phyloP scores from a whole-genome alignment of 768 basidiomycete genomes.

The Clavulina sp. region DNA sequence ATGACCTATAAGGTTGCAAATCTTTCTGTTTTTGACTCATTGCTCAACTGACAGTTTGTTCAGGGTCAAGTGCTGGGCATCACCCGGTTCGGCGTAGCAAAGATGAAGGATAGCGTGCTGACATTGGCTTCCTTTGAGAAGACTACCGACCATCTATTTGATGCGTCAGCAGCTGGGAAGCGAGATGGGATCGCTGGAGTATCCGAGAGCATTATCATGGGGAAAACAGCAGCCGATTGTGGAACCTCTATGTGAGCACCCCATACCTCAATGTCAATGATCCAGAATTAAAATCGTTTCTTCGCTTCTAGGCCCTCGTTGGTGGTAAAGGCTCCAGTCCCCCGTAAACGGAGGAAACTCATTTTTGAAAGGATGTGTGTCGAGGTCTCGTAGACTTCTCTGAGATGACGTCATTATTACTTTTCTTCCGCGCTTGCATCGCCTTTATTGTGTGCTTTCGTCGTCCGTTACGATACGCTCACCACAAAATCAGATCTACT shows the following conservation, averaged over 20 bases:
- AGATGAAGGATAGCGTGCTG: slow-evolving; percentile 98
- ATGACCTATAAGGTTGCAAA: slow-evolving; percentile 82
- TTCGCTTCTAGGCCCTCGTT: neutral
- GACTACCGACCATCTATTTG: slow-evolving; percentile 97
- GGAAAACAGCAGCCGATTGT: slow-evolving; percentile 83
- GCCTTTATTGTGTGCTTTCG: too few species aligned
- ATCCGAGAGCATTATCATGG: slow-evolving; percentile 99
- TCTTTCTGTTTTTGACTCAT: neutral
- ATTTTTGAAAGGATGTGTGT: neutral
- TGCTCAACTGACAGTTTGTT: neutral
- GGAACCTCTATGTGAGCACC: slow-evolving; percentile 83
- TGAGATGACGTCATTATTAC: neutral
- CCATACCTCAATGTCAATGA: too few species aligned
- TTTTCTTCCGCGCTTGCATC: too few species aligned
- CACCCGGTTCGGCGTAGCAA: slow-evolving; percentile 95
- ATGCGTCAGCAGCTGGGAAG: slow-evolving; percentile 92
- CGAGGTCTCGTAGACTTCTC: neutral
- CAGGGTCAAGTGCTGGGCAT: slow-evolving; percentile 96
- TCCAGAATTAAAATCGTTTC: too few species aligned
- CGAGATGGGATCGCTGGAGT: slow-evolving; percentile 90
- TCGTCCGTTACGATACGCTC: too few species aligned
- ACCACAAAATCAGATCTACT: too few species aligned
- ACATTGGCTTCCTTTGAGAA: slow-evolving; percentile 99
- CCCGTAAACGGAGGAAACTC: neutral
- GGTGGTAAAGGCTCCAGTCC: neutral